These are phyloP conservation scores for Geotrichum reessii DNA, from an alignment of 1,139 yeast genomes.

Conservation along the genomic window DNA sequence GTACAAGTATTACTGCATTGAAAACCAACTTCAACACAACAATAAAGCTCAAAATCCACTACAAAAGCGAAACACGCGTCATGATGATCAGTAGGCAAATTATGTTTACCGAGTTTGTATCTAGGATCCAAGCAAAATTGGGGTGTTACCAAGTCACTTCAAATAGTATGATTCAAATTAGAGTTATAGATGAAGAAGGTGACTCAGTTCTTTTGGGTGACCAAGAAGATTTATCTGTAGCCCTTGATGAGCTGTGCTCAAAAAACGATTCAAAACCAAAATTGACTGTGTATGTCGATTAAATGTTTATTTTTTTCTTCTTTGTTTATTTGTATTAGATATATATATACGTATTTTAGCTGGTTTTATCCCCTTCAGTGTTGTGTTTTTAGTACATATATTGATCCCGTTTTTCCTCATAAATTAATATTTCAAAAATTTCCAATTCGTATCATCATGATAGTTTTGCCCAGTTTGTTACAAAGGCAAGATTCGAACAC, in stretches of 20 bases:
- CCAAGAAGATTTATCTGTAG: constrained; percentile 17
- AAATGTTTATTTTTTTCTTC: not conserved
- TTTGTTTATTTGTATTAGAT: too few species aligned
- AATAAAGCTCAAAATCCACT: not conserved
- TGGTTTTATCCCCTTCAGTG: not conserved
- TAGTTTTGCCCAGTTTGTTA: not conserved
- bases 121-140: not conserved
- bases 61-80: not conserved
- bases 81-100: not conserved
- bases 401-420: not conserved
- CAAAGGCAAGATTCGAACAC: constrained; percentile 14
- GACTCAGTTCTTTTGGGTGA: constrained; percentile 16
- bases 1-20: not conserved
- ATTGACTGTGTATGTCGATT: constrained; percentile 1
- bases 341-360: too few species aligned
- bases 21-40: not conserved
- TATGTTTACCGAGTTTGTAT: not conserved
- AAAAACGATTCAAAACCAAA: not conserved
- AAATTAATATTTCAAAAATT: not conserved
- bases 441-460: not conserved
- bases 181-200: constrained; percentile 18
- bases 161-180: not conserved
- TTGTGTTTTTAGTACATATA: not conserved
- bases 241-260: constrained; percentile 3
- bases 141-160: not conserved